Evolutionary conservation across 148 eudicot genomes (phyloP).

Genomic region (Beta vulgaris): DNA sequence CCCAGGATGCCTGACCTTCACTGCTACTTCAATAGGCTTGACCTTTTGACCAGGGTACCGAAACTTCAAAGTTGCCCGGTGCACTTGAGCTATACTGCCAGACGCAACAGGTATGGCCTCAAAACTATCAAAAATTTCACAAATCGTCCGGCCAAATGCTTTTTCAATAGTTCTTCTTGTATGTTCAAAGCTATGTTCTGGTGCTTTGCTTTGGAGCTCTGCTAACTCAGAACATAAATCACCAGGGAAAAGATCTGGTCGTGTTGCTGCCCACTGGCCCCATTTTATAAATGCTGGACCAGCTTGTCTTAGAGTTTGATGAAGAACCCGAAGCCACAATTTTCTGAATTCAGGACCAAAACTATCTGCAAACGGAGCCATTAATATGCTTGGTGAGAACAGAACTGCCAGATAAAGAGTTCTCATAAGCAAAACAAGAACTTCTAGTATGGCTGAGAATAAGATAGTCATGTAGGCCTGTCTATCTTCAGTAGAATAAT

Average conservation of each 20-base stretch:
- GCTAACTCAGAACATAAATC: constrained; percentile 41
- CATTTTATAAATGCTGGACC: constrained; percentile 52
- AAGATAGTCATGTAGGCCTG: constrained; percentile 29
- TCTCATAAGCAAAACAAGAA: constrained; percentile 30
- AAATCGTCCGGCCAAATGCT: constrained; percentile 42
- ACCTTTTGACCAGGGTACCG: constrained; percentile 30
- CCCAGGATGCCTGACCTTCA: constrained; percentile 49
- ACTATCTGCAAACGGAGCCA: constrained; percentile 44
- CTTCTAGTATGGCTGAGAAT: constrained; percentile 22
- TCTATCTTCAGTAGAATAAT: constrained; percentile 26
- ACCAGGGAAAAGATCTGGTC: constrained; percentile 40
- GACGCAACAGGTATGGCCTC: constrained; percentile 41
- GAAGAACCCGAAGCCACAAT: constrained; percentile 41
- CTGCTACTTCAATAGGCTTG: constrained; percentile 45
- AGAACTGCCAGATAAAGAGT: constrained; percentile 34
- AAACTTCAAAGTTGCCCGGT: constrained; percentile 34
- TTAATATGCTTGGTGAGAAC: constrained; percentile 38
- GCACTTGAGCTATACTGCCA: constrained; percentile 49
- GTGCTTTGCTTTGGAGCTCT: constrained; percentile 41
- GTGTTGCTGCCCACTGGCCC: constrained; percentile 51
- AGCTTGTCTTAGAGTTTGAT: constrained; percentile 37
- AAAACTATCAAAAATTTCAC: constrained; percentile 42
- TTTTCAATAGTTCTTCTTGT: constrained; percentile 33
- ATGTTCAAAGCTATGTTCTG: constrained; percentile 39
- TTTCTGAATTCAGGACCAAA: constrained; percentile 43